Evolutionary conservation across 2,329 filamentous ascomycete genomes (phyloP).

Genomic region (Diaporthe australafricana): DNA sequence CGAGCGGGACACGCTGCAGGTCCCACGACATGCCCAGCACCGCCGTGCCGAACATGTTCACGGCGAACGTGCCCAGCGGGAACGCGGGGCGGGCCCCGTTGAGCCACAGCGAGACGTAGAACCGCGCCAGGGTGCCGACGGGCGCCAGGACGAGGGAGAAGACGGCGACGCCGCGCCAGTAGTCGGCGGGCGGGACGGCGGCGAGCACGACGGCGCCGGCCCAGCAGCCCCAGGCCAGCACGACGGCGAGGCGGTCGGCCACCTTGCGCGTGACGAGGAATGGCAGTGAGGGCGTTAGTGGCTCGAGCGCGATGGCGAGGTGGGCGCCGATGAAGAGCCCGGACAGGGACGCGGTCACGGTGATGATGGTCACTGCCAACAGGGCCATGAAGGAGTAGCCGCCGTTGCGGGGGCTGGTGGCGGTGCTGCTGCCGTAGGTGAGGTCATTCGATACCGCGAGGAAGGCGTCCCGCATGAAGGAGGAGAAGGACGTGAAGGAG

Average conservation of each 20-base stretch:
- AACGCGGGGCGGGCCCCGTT: slow-evolving; percentile 77
- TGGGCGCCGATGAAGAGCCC: slow-evolving; percentile 81
- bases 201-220: slow-evolving; percentile 79
- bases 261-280: slow-evolving; percentile 67
- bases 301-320: slow-evolving; percentile 72
- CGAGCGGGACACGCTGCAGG: slow-evolving; percentile 73
- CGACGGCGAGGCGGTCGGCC: slow-evolving; percentile 71
- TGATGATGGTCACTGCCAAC: slow-evolving; percentile 79
- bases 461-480: slow-evolving; percentile 84
- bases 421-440: slow-evolving; percentile 53
- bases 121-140: slow-evolving; percentile 79
- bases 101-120: slow-evolving; percentile 77
- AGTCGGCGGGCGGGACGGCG: slow-evolving; percentile 74
- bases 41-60: slow-evolving; percentile 82
- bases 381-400: slow-evolving; percentile 89
- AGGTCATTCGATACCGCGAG: slow-evolving; percentile 83
- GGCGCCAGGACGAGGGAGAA: slow-evolving; percentile 89
- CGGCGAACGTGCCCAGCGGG: slow-evolving; percentile 86
- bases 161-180: slow-evolving; percentile 80
- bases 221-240: slow-evolving; percentile 82
- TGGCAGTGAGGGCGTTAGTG: slow-evolving; percentile 69
- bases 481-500: slow-evolving; percentile 85
- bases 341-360: slow-evolving; percentile 75
- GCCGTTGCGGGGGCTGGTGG: slow-evolving; percentile 66
- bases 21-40: slow-evolving; percentile 83